A percentile compares a stretch with the other conserved stretches of the same genome.
phyloP scores from a whole-genome alignment of 352 stramenopile genomes.

The Phytopythium chamaehyphon region DNA sequence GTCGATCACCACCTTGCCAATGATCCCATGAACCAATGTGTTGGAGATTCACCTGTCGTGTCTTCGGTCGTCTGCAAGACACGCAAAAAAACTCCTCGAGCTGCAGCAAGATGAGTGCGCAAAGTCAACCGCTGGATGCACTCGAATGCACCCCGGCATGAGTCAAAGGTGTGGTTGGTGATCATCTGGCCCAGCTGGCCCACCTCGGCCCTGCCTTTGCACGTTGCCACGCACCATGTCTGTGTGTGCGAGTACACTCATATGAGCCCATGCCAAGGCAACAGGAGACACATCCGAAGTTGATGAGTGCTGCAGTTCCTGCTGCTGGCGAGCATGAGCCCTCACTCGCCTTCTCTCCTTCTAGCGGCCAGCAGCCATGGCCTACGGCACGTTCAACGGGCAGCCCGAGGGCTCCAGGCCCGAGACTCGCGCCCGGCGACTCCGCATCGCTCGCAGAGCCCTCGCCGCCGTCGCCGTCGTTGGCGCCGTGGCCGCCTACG shows the following conservation, averaged over 20 bases:
- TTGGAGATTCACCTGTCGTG: too few relatives aligned
- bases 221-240: neutral
- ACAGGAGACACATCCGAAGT: conserved; percentile 8
- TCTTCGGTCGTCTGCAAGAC: too few relatives aligned
- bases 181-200: too few relatives aligned
- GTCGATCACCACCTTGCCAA: too few relatives aligned
- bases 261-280: neutral
- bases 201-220: too few relatives aligned
- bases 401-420: neutral
- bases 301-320: neutral
- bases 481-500: neutral
- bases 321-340: neutral
- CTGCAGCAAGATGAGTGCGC: too few relatives aligned
- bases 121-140: too few relatives aligned
- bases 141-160: too few relatives aligned
- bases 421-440: neutral
- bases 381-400: conserved; percentile 4
- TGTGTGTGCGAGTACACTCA: neutral
- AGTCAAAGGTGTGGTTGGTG: too few relatives aligned
- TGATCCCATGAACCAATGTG: too few relatives aligned
- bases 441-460: neutral
- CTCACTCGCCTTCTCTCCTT: neutral
- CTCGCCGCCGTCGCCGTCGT: neutral
- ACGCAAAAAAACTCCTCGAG: too few relatives aligned
- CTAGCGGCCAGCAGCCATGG: neutral